phyloP scores from a whole-genome alignment of 2,329 filamentous ascomycete species.

The Seiridium unicorne region DNA sequence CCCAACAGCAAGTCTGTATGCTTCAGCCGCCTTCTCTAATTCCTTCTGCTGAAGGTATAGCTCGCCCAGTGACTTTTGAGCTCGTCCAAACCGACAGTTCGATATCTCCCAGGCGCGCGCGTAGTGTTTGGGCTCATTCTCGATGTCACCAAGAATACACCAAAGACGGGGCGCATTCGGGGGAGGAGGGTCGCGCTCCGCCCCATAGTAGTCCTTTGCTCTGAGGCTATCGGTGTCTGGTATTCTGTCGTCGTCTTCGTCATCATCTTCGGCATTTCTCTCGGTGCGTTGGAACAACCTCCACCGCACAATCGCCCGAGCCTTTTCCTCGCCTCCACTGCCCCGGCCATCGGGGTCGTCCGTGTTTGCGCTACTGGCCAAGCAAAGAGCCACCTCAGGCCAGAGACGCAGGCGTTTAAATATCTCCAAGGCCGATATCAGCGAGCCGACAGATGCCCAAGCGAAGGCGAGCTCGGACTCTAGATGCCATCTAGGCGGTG shows the following conservation, averaged over 20 bases:
- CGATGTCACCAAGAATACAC: constrained; percentile 91
- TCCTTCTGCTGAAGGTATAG: constrained; percentile 68
- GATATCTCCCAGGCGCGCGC: constrained; percentile 87
- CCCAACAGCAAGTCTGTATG: constrained; percentile 74
- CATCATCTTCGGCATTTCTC: constrained; percentile 16
- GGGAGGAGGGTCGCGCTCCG: constrained; percentile 68
- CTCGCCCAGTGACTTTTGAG: constrained; percentile 83
- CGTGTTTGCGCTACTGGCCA: constrained; percentile 59
- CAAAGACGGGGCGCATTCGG: constrained; percentile 83
- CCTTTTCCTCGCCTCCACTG: constrained; percentile 72
- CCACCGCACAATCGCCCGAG: constrained; percentile 70
- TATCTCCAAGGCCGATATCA: constrained; percentile 89
- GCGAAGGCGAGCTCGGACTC: constrained; percentile 89
- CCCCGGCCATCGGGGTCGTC: constrained; percentile 57
- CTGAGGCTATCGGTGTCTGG: constrained; percentile 58
- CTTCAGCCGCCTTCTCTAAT: constrained; percentile 67
- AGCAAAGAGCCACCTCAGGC: constrained; percentile 91
- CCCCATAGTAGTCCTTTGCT: constrained; percentile 53
- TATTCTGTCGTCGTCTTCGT: constrained; percentile 35
- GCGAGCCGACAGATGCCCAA: constrained; percentile 87
- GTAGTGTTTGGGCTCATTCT: constrained; percentile 72
- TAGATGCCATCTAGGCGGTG: constrained; percentile 88
- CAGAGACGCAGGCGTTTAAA: constrained; percentile 92
- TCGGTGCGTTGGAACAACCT: constrained; percentile 71
- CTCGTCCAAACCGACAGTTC: constrained; percentile 75